Evolutionary conservation across 2,329 filamentous ascomycete species (phyloP), one percentile per base, ranked within the genome.

Genomic region (Fusarium equiseti): DNA sequence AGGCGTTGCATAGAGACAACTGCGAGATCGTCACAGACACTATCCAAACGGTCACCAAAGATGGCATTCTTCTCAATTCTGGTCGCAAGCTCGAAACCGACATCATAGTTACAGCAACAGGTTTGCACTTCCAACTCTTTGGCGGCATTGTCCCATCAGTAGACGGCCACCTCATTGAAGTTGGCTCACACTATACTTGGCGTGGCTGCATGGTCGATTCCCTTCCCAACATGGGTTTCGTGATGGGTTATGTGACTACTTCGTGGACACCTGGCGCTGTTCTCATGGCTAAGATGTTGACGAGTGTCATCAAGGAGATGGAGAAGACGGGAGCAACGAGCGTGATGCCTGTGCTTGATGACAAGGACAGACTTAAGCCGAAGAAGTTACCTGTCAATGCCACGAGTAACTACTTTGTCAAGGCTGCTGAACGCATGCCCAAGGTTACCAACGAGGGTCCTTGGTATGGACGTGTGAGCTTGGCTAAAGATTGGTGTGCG

Each of bases 221-320:
- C 50, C 77, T 92, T 2, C 91, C 91, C 8, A 93, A 93, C 73
- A 79, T 87, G 3, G 83, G 84, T 2, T 83, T 89, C 55, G 81
- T 91, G 38, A 82, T 90, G 45, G 91, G 91, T 11, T 93, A 92
- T 76, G 86, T 88, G 22, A 88, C 90, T 49, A 85, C 87, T 0
- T 87, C 86, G 0, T 93, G 90, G 90, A 93, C 91, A 0, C 85
- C 91, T 0, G 90, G 90, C 5, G 86, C 88, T 1, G 90, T 92
- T 63, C 81, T 83, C 1, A 79, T 77, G 40, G 82, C 83, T 1
- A 81, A 81, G 53, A 80, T 87, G 8, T 77, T 87, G 6, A 81
- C 83, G 7, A 81, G 87, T 0, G 77, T 91, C 5, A 73, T 89
- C 63, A 85, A 84, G 45, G 73, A 83, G 56, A 89, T 90, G 86